Base-by-base conservation (phyloP, 2,329 filamentous ascomycete species). In the Ophiocordyceps australis region DNA sequence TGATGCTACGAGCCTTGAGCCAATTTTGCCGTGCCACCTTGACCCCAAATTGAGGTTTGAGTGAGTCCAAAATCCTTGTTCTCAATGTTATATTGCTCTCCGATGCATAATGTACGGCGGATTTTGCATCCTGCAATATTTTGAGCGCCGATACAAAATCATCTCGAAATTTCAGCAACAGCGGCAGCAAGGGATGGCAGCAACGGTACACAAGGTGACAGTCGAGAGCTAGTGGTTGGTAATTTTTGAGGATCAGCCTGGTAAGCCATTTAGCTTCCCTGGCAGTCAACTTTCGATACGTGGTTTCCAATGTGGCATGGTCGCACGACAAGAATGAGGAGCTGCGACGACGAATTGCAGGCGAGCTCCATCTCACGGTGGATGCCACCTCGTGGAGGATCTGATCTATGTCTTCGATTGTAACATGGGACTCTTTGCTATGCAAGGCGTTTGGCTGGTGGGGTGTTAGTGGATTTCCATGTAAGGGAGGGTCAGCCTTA, bases 241-340 rank as follows among this genome's bases (percentile, higher is more conserved):
- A 79, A 33, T 74, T 65, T 41, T 91, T 89, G 16, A 92, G 54
- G 5, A 93, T 58, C 17, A 94, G 55, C 4, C 85, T 65, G 0
- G 79, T 79, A 9, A 93, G 59, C 85, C 85, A 94, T 50, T 93
- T 93, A 4, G 74, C 76, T 41, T 92, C 79, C 22, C 58, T 56
- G 4, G 79, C 66, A 23, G 57, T 57, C 8, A 82, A 42, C 7
- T 66, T 62, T 17, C 50, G 54, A 38, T 77, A 78, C 1, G 85
- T 41, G 0, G 45, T 42, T 13, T 56, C 55, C 2, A 86, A 45
- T 4, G 59, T 44, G 5, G 52, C 47, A 46, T 40, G 64, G 39
- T 38, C 54, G 21, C 36, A 25, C 26, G 30, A 20, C 14, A 35
- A 32, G 17, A 38, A 18, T 28, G 31, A 36, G 10, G 40, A 32